A percentile compares a stretch with the other conserved stretches of the same genome.
phyloP scores from a whole-genome alignment of 176 grass and related monocot genomes.

The Oryza australiensis region DNA sequence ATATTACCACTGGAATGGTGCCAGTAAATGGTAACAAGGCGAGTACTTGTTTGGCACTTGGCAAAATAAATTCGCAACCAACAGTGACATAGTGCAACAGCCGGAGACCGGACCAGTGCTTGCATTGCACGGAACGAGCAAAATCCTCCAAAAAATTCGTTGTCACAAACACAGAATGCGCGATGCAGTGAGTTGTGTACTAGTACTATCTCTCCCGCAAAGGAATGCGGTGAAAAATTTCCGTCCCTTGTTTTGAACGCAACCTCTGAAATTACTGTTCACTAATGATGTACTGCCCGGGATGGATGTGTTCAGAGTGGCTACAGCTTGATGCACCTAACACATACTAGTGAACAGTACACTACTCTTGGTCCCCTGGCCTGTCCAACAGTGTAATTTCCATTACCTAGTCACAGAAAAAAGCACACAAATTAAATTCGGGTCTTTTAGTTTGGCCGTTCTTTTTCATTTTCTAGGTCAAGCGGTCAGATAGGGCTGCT shows the following conservation, averaged over 20 bases:
- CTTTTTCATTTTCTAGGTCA: slow-evolving; percentile 1
- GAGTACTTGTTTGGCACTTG: not conserved
- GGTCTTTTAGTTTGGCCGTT: not conserved
- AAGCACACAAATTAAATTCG: not conserved
- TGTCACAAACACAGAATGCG: not conserved
- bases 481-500: slow-evolving; percentile 15
- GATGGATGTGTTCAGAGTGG: slow-evolving; percentile 20
- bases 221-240: not conserved
- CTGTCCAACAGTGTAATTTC: slow-evolving; percentile 6
- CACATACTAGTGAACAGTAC: not conserved
- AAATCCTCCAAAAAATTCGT: not conserved
- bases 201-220: not conserved
- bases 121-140: not conserved
- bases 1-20: not conserved
- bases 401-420: slow-evolving; percentile 21
- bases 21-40: not conserved
- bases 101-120: not conserved
- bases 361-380: slow-evolving; percentile 9
- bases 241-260: not conserved
- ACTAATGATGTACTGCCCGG: not conserved
- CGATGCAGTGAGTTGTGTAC: not conserved
- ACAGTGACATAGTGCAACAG: not conserved
- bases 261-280: not conserved
- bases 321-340: slow-evolving; percentile 38
- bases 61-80: not conserved